These are phyloP conservation scores for Claviceps sorghi DNA, from an alignment of 2,329 filamentous ascomycete genomes.

Conservation along the genomic window DNA sequence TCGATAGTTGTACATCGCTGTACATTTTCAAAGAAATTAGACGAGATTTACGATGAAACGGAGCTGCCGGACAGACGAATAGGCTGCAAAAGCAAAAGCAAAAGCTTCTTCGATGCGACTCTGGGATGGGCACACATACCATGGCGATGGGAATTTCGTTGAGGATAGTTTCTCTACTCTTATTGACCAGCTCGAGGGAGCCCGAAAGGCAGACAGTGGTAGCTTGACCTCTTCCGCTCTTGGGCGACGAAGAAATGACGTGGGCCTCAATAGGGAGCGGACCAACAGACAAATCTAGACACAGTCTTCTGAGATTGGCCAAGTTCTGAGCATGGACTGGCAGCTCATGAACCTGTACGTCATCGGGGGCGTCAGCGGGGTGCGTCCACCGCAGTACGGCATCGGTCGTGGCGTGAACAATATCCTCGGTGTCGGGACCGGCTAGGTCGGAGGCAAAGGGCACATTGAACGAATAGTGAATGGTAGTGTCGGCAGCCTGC, in stretches of 20 bases:
- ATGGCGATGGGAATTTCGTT: conserved; percentile 85
- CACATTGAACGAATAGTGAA: conserved; percentile 94
- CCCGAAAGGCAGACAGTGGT: conserved; percentile 88
- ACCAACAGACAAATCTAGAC: conserved; percentile 62
- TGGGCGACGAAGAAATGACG: conserved; percentile 70
- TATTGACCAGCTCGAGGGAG: conserved; percentile 72
- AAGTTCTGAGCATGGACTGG: conserved; percentile 87
- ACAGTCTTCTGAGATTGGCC: conserved; percentile 62
- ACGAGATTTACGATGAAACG: neutral
- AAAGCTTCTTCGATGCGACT: neutral
- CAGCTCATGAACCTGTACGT: conserved; percentile 71
- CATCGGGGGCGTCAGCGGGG: conserved; percentile 71
- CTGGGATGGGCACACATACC: conserved; percentile 40
- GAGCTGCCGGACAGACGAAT: neutral
- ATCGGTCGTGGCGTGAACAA: conserved; percentile 79
- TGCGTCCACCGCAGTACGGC: conserved; percentile 89
- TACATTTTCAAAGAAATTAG: neutral
- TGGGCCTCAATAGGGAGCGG: conserved; percentile 64
- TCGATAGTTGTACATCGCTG: conserved; percentile 82
- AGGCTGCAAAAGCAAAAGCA: neutral
- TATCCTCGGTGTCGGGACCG: conserved; percentile 86
- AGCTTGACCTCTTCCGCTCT: conserved; percentile 51
- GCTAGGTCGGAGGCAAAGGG: conserved; percentile 86
- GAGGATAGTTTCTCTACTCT: conserved; percentile 76
- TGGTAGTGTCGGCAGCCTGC: conserved; percentile 57